Evolutionary conservation across 2,329 filamentous ascomycete species (phyloP).

Genomic region (Neurospora sp.): DNA sequence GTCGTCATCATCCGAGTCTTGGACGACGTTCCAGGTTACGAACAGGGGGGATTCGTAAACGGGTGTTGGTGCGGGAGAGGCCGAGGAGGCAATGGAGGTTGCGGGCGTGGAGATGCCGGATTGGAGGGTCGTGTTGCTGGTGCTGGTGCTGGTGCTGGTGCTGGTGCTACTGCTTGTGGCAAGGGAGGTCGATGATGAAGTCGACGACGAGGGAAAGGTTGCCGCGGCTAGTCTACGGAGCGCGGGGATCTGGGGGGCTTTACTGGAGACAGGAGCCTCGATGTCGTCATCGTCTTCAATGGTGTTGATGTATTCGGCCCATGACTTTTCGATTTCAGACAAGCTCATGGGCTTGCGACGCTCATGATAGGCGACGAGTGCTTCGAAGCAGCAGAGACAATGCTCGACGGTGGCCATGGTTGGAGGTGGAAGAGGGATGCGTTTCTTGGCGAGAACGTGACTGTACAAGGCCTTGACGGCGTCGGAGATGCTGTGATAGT

Average conservation of each 20-base stretch:
- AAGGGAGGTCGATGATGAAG: constrained; percentile 18
- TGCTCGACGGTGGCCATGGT: constrained; percentile 76
- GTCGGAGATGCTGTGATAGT: background rate
- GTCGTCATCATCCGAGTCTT: background rate
- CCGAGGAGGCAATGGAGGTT: constrained; percentile 28
- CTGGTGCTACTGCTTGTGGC: constrained; percentile 20
- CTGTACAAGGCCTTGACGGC: background rate
- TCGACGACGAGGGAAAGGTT: constrained; percentile 23
- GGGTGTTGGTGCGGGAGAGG: constrained; percentile 15
- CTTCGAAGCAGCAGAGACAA: constrained; percentile 90
- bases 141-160: constrained; percentile 4
- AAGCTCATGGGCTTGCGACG: constrained; percentile 58
- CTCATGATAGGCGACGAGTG: constrained; percentile 65
- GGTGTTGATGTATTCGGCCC: constrained; percentile 29
- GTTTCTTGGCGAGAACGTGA: background rate
- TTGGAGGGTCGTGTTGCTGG: background rate
- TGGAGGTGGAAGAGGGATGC: constrained; percentile 1
- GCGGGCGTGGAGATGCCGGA: constrained; percentile 30
- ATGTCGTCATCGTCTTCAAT: constrained; percentile 13
- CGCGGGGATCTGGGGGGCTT: constrained; percentile 28
- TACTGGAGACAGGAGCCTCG: constrained; percentile 6
- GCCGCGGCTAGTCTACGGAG: constrained; percentile 30
- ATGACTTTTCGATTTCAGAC: constrained; percentile 59
- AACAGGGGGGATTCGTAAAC: constrained; percentile 64
- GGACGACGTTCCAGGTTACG: constrained; percentile 77